phyloP scores from a whole-genome alignment of 1,284 basidiomycete genomes.

The Salmacisia buchloeana region DNA sequence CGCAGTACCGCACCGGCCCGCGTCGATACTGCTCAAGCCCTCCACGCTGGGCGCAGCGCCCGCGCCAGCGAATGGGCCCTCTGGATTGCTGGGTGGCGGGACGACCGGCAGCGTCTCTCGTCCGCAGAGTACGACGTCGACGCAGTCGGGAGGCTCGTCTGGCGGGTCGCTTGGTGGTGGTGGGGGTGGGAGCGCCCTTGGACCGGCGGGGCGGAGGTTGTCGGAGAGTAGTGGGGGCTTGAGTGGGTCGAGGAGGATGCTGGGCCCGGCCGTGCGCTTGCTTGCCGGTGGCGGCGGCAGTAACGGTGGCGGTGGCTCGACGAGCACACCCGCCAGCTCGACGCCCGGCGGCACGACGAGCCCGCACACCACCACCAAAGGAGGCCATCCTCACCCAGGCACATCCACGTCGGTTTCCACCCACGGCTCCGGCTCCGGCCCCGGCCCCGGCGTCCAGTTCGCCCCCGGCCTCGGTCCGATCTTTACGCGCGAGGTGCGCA shows the following conservation, averaged over 20 bases:
- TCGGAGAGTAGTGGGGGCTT: no score
- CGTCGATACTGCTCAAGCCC: slow-evolving; percentile 1
- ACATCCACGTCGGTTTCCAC: no score
- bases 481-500: slow-evolving; percentile 31
- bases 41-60: background rate
- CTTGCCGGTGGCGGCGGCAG: background rate
- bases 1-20: background rate
- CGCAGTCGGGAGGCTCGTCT: background rate
- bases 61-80: background rate
- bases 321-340: background rate
- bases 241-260: no score
- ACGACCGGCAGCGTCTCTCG: background rate
- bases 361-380: no score
- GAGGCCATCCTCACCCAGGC: no score
- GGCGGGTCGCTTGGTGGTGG: background rate
- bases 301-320: background rate
- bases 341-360: background rate
- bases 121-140: background rate
- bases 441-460: no score
- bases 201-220: no score
- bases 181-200: no score
- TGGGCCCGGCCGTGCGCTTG: no score
- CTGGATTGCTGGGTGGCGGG: background rate
- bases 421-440: no score
- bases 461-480: background rate